Evolutionary conservation across 2,329 filamentous ascomycete genomes (phyloP), one percentile per base, ranked within the genome.

Genomic region (Hymenotorrendiella dingleyae): DNA sequence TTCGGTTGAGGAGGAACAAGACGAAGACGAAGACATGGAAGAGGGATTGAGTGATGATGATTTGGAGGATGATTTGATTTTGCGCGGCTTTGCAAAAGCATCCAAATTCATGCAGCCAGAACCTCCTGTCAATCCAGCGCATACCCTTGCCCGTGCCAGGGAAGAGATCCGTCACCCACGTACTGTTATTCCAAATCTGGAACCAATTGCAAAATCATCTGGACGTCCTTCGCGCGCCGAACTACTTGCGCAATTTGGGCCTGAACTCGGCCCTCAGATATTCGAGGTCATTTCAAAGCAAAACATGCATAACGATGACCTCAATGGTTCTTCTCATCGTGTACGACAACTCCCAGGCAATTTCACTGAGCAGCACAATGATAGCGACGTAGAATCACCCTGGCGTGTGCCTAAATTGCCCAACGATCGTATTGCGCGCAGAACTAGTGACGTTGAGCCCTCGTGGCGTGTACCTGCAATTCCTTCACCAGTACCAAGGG

Each of bases 1-100:
- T n/a, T n/a, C n/a, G n/a, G n/a, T n/a, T n/a, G 53, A 53, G 3
- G 60, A 59, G 2, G 57, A 64, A 5, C 59, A 62, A 4, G 55
- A 52, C 8, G 48, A 57, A 16, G 58, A 59, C 10, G 54, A 58
- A 8, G 58, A 60, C 10, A 54, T 54, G 9, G 52, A 49, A 4
- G 52, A 54, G 2, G 50, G 42, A 16, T 38, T 47, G 11, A 39
- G 48, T 10, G 50, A 55, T 19, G 53, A 54, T n/a, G 57, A 56
- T 22, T 53, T 57, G 45, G 59, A 60, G 37, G 59, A 61, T 30
- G 56, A 62, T 37, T 36, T 60, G 36, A 61, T 62, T 38, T 40
- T 62, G 36, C 55, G 58, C 8, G 59, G 59, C 1, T 58, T 57
- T 40, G 44, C 52, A 5, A 47, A 47, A 27, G 52, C 50, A n/a